phyloP scores from a whole-genome alignment of 2,329 filamentous ascomycete genomes.

The Sclerotinia minor region DNA sequence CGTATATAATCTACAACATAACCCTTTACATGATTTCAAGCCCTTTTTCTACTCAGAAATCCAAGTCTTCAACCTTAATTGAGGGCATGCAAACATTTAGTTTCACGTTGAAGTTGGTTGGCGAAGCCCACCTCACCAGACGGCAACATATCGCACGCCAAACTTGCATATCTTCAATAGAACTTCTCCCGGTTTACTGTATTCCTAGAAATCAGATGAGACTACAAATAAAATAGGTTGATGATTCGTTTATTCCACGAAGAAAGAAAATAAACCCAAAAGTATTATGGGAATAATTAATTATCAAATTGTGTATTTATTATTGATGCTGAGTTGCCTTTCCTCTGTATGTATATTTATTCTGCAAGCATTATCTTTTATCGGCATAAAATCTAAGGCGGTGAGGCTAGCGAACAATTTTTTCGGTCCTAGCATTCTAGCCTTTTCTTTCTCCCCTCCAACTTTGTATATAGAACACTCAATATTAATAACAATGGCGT shows the following conservation, averaged over 20 bases:
- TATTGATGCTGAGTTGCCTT: neutral
- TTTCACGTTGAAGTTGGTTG: neutral
- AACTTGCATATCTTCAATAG: neutral
- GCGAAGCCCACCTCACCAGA: too few species aligned
- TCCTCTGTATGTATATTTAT: neutral
- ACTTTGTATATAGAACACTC: neutral
- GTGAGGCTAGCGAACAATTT: conserved; percentile 18
- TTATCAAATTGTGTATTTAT: neutral
- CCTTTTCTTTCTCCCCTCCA: conserved; percentile 23
- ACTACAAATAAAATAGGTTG: neutral
- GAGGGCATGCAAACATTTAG: neutral
- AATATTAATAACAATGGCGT: conserved; percentile 32
- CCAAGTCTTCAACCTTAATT: neutral
- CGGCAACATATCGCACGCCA: neutral
- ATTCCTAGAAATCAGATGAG: neutral
- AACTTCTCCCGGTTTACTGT: neutral
- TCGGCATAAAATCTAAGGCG: conserved; percentile 8
- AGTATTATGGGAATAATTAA: neutral
- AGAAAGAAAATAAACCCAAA: neutral
- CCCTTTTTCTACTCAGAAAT: neutral
- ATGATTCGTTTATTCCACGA: accelerated
- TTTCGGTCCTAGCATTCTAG: conserved; percentile 15
- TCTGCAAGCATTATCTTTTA: neutral
- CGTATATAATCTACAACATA: neutral
- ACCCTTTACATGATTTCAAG: neutral